Conservation (phyloP, 176 grass and related monocot genomes). For the bread wheat (Triticum aestivum) region DNA sequence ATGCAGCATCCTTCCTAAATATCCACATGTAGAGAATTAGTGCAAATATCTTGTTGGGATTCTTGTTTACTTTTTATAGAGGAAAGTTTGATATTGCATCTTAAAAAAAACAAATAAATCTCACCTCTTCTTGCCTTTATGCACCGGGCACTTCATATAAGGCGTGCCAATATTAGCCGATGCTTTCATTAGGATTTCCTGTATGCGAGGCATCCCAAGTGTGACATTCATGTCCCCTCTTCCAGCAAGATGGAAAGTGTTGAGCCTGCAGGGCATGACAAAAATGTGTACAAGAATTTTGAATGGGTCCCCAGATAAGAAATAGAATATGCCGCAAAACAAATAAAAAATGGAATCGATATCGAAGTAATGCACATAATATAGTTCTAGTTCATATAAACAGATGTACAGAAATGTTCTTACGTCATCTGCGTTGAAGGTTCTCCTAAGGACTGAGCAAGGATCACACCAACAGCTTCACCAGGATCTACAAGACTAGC, state of each 20-base stretch:
- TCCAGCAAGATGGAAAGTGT: conserved; percentile 97
- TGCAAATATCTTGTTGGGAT: neutral
- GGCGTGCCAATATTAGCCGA: conserved; percentile 70
- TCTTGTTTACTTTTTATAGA: neutral
- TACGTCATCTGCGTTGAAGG: conserved; percentile 99
- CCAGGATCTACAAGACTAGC: conserved; percentile 79
- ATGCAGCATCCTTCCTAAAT: conserved; percentile 42
- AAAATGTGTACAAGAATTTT: neutral
- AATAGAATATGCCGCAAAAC: neutral
- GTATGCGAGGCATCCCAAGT: conserved; percentile 82
- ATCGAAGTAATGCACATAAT: neutral
- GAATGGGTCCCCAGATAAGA: too few species aligned
- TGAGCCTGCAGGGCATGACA: conserved; percentile 55
- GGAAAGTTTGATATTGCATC: neutral
- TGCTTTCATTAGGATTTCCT: conserved; percentile 90
- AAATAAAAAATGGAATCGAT: neutral
- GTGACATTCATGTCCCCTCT: conserved; percentile 96
- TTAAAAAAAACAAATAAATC: too few species aligned
- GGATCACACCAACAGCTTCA: conserved; percentile 88
- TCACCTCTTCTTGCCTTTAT: neutral
- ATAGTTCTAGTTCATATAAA: neutral
- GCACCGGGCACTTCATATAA: conserved; percentile 65
- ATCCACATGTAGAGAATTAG: neutral
- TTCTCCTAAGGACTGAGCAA: conserved; percentile 95
- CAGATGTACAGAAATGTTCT: conserved; percentile 20